These are phyloP conservation scores for Jaltomata sinuosa DNA, from an alignment of 257 asterid species.

Conservation along the genomic window DNA sequence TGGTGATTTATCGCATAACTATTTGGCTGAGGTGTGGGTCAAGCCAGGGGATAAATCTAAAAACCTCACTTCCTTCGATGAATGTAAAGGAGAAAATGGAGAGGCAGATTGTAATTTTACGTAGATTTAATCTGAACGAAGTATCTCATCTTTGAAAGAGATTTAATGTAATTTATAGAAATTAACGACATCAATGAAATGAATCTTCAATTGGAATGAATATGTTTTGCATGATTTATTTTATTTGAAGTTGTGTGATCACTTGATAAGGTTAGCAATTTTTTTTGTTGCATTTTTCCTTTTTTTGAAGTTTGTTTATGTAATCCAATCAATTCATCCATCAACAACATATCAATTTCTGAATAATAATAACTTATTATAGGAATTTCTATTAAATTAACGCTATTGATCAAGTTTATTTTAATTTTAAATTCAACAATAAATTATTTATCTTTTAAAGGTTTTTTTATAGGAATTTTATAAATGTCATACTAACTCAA, in stretches of 20 bases:
- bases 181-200: not conserved
- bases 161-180: not conserved
- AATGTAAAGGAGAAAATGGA: not conserved
- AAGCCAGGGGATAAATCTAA: constrained; percentile 8
- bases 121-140: not conserved
- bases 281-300: not conserved
- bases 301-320: not conserved
- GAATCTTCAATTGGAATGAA: not conserved
- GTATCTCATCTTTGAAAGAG: not conserved
- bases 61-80: constrained; percentile 22
- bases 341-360: not conserved
- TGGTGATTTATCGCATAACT: not conserved
- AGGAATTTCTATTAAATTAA: accelerated
- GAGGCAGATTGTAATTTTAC: not conserved
- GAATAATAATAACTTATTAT: not conserved
- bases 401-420: not conserved
- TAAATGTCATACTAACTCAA: not conserved
- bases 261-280: not conserved
- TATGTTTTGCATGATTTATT: not conserved
- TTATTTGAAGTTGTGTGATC: not conserved
- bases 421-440: not conserved
- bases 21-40: constrained; percentile 24
- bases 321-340: no score
- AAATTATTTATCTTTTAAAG: not conserved
- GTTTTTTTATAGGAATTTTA: not conserved